Percentiles rank a stretch among this genome's conserved stretches.
Evolutionary conservation across 1,139 yeast species (phyloP).

Genomic region (Taphrina deformans): DNA sequence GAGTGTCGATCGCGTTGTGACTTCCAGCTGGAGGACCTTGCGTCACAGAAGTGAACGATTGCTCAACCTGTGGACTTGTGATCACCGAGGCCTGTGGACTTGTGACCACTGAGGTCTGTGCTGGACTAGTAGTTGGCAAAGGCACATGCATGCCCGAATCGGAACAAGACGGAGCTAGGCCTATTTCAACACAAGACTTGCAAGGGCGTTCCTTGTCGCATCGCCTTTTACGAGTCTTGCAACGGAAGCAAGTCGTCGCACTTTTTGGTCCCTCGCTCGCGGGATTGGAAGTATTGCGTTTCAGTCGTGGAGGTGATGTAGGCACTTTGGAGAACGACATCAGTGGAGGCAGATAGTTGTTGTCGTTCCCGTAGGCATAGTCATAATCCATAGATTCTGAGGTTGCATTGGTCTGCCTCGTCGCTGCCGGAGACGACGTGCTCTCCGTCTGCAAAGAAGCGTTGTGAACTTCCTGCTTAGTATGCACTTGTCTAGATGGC

Average conservation of each 20-base stretch:
- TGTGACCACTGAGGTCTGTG: not conserved
- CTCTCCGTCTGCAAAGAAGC: not conserved
- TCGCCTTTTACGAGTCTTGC: slow-evolving; percentile 21
- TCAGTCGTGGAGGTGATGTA: not conserved
- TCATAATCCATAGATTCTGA: not conserved
- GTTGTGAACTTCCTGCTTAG: not conserved
- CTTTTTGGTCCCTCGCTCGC: not conserved
- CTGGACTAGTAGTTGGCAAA: not conserved
- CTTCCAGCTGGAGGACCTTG: too few species aligned
- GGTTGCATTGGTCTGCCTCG: not conserved
- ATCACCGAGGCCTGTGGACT: not conserved
- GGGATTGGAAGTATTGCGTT: not conserved
- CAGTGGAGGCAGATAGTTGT: slow-evolving; percentile 15
- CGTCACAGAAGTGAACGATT: too few species aligned
- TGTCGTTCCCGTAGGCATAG: not conserved
- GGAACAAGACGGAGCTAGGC: slow-evolving; percentile 10
- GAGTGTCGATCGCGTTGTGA: not conserved
- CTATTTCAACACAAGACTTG: slow-evolving; percentile 4
- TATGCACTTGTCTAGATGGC: too few species aligned
- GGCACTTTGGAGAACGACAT: not conserved
- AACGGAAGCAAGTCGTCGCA: slow-evolving; percentile 24
- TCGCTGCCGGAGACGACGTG: not conserved
- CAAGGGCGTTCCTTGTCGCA: slow-evolving; percentile 31
- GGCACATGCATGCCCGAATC: slow-evolving; percentile 8
- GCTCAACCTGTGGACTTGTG: too few species aligned